phyloP scores from a whole-genome alignment of 179 eudicot genomes.

The Beta lomatogona region DNA sequence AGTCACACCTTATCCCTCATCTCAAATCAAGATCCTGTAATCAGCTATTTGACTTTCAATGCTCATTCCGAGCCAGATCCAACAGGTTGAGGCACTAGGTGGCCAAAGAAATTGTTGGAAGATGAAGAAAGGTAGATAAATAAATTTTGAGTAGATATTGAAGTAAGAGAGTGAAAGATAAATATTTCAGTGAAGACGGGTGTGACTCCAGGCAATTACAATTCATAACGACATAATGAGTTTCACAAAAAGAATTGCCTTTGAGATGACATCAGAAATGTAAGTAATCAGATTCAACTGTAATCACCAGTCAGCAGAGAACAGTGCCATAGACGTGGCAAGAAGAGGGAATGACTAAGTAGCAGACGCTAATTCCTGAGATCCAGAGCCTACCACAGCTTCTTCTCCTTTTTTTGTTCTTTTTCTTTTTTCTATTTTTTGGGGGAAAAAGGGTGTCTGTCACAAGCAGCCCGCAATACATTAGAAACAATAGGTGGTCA shows the following conservation, averaged over 20 bases:
- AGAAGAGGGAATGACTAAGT: neutral
- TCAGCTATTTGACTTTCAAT: neutral
- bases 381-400: neutral
- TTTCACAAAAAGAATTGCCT: neutral
- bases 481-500: neutral
- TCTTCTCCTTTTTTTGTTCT: no score
- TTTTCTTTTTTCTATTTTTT: no score
- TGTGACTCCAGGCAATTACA: neutral
- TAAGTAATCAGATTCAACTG: neutral
- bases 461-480: neutral
- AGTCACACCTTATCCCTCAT: neutral
- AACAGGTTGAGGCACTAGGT: neutral
- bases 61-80: neutral
- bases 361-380: neutral
- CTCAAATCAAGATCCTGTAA: neutral
- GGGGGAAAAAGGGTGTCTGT: neutral
- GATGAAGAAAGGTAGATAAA: neutral
- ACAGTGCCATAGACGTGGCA: neutral
- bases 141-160: neutral
- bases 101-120: neutral
- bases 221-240: neutral
- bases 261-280: neutral
- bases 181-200: neutral
- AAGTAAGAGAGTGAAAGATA: neutral
- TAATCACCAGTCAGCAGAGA: neutral